These are phyloP conservation scores for Wickerhamiella sergipiensis DNA, from an alignment of 805 yeast species.

Conservation along the genomic window DNA sequence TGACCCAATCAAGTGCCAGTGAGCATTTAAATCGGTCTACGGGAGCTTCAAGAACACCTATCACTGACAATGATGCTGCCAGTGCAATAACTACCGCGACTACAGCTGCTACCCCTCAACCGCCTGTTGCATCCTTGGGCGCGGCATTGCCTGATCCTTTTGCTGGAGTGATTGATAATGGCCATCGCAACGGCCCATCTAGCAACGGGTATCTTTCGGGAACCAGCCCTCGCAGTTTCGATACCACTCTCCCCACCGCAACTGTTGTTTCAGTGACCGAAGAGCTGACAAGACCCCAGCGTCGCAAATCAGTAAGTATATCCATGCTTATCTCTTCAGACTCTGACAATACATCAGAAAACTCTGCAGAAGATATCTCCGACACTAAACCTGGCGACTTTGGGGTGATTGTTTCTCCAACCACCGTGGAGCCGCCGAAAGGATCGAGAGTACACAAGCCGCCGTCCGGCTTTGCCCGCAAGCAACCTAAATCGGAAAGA, in stretches of 20 bases:
- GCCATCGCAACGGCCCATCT: too few species aligned
- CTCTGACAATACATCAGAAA: background rate
- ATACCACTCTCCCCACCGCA: background rate
- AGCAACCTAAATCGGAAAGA: background rate
- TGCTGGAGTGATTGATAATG: too few species aligned
- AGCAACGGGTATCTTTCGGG: too few species aligned
- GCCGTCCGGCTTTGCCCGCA: background rate
- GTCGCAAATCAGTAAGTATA: background rate
- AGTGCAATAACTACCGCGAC: too few species aligned
- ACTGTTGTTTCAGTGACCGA: background rate
- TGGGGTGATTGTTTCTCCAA: background rate
- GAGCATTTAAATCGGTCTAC: too few species aligned
- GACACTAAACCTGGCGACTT: background rate
- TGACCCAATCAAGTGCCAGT: too few species aligned
- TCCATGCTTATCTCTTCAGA: background rate
- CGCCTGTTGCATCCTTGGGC: too few species aligned
- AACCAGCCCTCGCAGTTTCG: background rate
- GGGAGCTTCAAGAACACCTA: too few species aligned
- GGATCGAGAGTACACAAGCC: background rate
- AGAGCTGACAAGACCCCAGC: background rate
- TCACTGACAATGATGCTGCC: too few species aligned
- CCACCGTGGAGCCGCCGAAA: background rate
- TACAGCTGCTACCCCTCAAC: too few species aligned
- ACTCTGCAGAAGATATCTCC: background rate
- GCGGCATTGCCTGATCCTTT: too few species aligned